These are phyloP conservation scores for Leptosphaerulina australis DNA, from an alignment of 2,329 filamentous ascomycete genomes.

Conservation along the genomic window DNA sequence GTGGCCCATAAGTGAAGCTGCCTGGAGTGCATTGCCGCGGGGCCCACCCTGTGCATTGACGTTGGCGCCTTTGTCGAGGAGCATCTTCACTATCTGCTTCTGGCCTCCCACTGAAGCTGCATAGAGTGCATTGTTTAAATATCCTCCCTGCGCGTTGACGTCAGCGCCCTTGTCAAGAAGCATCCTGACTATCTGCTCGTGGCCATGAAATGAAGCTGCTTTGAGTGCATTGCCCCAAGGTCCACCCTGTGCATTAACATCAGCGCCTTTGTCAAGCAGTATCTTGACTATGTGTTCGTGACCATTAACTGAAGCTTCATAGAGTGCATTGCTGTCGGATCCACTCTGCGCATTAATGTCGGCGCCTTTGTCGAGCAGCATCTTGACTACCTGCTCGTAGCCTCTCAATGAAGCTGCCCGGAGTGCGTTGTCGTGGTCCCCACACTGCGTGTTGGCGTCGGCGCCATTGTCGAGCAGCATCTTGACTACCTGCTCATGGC, in stretches of 20 bases:
- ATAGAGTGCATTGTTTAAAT: slow-evolving; percentile 20
- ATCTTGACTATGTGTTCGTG: no score
- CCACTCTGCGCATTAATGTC: slow-evolving; percentile 24
- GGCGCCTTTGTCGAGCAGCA: slow-evolving; percentile 20
- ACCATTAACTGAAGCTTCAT: slow-evolving; percentile 21
- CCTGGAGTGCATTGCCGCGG: slow-evolving; percentile 8
- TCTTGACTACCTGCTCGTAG: slow-evolving; percentile 26
- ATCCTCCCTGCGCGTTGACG: slow-evolving; percentile 22
- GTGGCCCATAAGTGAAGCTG: slow-evolving; percentile 8
- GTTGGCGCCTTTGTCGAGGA: slow-evolving; percentile 25
- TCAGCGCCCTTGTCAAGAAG: slow-evolving; percentile 20
- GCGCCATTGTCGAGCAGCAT: slow-evolving; percentile 27
- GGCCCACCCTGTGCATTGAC: slow-evolving; percentile 50
- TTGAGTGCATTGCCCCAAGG: slow-evolving; percentile 28
- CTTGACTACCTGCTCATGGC: no score
- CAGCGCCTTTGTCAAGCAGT: slow-evolving; percentile 26
- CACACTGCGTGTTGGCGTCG: slow-evolving; percentile 21
- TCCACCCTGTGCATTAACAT: slow-evolving; percentile 23
- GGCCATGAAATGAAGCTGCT: slow-evolving; percentile 24
- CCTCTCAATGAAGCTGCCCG: slow-evolving; percentile 28
- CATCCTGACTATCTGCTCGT: slow-evolving; percentile 27
- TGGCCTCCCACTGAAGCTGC: slow-evolving; percentile 21
- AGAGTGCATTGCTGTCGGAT: slow-evolving; percentile 19
- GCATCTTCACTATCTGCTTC: slow-evolving; percentile 13
- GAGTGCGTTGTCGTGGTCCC: slow-evolving; percentile 25